phyloP scores from a whole-genome alignment of 495 filamentous ascomycete genomes.

The Aspergillus mulundensis region DNA sequence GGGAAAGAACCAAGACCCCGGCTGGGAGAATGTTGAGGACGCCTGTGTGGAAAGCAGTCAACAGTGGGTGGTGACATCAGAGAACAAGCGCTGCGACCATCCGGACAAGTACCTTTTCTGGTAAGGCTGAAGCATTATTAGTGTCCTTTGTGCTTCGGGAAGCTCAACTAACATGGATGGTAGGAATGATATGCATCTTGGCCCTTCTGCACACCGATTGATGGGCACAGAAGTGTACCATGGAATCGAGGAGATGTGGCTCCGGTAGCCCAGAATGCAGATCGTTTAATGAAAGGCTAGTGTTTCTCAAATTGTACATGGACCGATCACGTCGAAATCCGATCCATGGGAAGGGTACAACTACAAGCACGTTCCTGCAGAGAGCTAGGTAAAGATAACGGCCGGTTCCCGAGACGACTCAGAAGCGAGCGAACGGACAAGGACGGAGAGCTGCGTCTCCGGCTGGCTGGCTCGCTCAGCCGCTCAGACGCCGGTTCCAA shows the following conservation, averaged over 20 bases:
- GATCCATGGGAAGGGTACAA: background rate
- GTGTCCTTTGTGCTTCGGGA: conserved; percentile 1
- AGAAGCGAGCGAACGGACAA: background rate
- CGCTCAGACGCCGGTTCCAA: background rate
- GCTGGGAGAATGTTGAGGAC: conserved; percentile 39
- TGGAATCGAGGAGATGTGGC: conserved; percentile 37
- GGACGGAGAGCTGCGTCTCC: background rate
- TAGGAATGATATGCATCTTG: conserved; percentile 53
- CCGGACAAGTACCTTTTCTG: conserved; percentile 52
- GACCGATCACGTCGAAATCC: background rate
- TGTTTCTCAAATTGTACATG: background rate
- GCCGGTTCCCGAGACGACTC: conserved; percentile 12
- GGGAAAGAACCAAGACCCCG: conserved; percentile 34
- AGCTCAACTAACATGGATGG: conserved; percentile 7
- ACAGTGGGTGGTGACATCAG: conserved; percentile 36
- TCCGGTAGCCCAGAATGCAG: conserved; percentile 16
- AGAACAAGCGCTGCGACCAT: conserved; percentile 35
- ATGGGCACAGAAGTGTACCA: conserved; percentile 45
- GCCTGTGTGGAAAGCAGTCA: conserved; percentile 32
- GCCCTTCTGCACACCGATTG: conserved; percentile 45
- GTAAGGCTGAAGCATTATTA: conserved; percentile 31
- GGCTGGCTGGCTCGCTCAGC: background rate
- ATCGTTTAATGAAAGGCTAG: background rate
- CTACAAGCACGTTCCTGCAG: conserved; percentile 6
- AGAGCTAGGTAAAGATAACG: background rate